Evolutionary conservation across 2,329 filamentous ascomycete species (phyloP).

Genomic region (Epichloe aotearoae): DNA sequence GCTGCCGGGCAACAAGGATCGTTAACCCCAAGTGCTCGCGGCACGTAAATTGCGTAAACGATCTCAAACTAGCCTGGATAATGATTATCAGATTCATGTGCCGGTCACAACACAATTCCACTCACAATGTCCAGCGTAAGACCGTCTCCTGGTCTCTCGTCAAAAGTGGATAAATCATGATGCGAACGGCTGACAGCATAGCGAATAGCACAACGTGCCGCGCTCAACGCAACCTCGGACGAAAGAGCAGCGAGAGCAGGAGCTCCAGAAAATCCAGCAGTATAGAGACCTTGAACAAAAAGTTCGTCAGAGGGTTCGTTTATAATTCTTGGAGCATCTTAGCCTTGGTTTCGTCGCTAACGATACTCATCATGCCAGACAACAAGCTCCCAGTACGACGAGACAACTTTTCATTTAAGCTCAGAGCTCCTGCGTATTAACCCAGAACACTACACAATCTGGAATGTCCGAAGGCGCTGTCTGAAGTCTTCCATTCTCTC

Average conservation of each 20-base stretch:
- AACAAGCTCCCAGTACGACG: neutral
- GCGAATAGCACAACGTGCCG: constrained; percentile 47
- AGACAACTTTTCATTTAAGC: constrained; percentile 9
- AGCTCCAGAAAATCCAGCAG: constrained; percentile 56
- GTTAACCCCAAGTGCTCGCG: too few relatives aligned
- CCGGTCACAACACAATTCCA: neutral
- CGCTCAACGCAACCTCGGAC: constrained; percentile 46
- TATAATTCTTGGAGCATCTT: neutral
- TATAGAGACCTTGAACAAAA: constrained; percentile 56
- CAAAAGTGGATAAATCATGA: neutral
- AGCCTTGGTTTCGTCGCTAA: neutral
- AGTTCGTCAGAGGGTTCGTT: constrained; percentile 30
- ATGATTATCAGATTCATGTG: too few relatives aligned
- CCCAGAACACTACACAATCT: constrained; percentile 82
- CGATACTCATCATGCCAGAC: neutral
- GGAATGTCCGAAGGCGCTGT: constrained; percentile 72
- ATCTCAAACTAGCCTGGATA: too few relatives aligned
- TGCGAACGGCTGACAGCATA: neutral
- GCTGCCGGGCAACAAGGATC: too few relatives aligned
- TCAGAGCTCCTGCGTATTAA: constrained; percentile 64
- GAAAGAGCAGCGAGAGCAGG: constrained; percentile 52
- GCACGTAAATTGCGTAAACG: too few relatives aligned
- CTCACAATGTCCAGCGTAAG: constrained; percentile 1
- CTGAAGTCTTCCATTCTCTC: constrained; percentile 31
- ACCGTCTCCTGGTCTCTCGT: neutral